These are phyloP conservation scores for Ogataea pilisensis DNA, from an alignment of 805 yeast species.

Conservation along the genomic window DNA sequence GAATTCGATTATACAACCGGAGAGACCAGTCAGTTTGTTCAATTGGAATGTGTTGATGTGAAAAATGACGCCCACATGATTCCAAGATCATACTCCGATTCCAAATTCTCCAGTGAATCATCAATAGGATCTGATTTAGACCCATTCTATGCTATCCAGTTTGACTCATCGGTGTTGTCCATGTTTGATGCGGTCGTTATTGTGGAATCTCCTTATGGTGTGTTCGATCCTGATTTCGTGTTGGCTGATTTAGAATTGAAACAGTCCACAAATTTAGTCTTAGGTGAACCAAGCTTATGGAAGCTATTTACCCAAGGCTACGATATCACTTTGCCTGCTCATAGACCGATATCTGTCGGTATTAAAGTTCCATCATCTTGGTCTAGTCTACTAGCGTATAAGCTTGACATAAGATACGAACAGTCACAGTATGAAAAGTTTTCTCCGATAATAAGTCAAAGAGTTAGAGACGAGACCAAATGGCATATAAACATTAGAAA, in stretches of 20 bases:
- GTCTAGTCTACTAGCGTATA: slow-evolving; percentile 58
- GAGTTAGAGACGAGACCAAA: slow-evolving; percentile 65
- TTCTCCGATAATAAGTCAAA: slow-evolving; percentile 66
- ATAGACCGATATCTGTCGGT: slow-evolving; percentile 41
- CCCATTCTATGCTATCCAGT: slow-evolving; percentile 48
- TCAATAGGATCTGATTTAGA: slow-evolving; percentile 45
- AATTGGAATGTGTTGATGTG: slow-evolving; percentile 45
- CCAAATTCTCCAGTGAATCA: slow-evolving; percentile 44
- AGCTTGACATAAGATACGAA: slow-evolving; percentile 28
- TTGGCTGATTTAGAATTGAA: slow-evolving; percentile 34
- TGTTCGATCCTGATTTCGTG: slow-evolving; percentile 29
- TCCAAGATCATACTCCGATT: slow-evolving; percentile 46
- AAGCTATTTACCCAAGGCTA: slow-evolving; percentile 37
- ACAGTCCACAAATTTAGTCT: slow-evolving; percentile 19
- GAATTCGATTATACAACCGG: slow-evolving; percentile 37
- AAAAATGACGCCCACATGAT: slow-evolving; percentile 34
- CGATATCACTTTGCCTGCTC: slow-evolving; percentile 38
- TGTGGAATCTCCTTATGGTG: slow-evolving; percentile 30
- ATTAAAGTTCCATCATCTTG: slow-evolving; percentile 53
- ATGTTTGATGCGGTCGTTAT: slow-evolving; percentile 49
- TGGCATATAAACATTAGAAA: slow-evolving; percentile 60
- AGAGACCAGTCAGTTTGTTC: slow-evolving; percentile 33
- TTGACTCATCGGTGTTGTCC: slow-evolving; percentile 35
- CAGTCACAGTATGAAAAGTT: slow-evolving; percentile 34
- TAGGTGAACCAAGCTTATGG: slow-evolving; percentile 33